Percentiles rank a stretch among this genome's conserved stretches.
Evolutionary conservation across 768 basidiomycete genomes (phyloP).

Genomic region (Strobilomyces echinocephalus): DNA sequence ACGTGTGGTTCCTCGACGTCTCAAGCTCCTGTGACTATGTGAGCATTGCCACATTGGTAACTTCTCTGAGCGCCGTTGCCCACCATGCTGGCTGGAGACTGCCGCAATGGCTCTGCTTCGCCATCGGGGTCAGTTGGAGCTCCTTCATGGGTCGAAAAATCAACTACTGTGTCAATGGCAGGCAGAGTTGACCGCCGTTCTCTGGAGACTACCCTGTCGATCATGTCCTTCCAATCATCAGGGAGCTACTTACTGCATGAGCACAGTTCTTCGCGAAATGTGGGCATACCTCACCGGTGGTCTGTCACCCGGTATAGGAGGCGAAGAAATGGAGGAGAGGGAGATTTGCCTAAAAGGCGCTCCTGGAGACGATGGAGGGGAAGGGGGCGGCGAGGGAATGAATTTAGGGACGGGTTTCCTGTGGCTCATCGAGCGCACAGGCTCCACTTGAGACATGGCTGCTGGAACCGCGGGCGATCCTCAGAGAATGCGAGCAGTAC

Average conservation of each 20-base stretch:
- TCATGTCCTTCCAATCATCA: constrained; percentile 34
- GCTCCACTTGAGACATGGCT: constrained; percentile 28
- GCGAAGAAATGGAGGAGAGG: constrained; percentile 22
- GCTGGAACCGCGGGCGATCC: constrained; percentile 3
- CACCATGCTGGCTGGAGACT: constrained; percentile 33
- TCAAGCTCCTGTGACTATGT: constrained; percentile 32
- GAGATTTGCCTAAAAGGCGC: constrained; percentile 32
- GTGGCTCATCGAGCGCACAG: constrained; percentile 48
- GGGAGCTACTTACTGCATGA: constrained; percentile 24
- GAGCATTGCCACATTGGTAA: constrained; percentile 22
- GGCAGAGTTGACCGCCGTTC: constrained; percentile 30
- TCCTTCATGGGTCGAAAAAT: constrained; percentile 24
- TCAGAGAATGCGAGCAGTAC: constrained; percentile 5
- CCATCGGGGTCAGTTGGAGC: constrained; percentile 22
- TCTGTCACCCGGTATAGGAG: constrained; percentile 20
- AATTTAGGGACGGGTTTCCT: constrained; percentile 68
- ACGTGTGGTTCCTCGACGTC: constrained; percentile 27
- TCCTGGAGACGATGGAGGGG: constrained; percentile 32
- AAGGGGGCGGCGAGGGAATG: constrained; percentile 58
- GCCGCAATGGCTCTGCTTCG: constrained; percentile 27
- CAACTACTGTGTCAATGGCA: constrained; percentile 31
- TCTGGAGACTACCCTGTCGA: constrained; percentile 30
- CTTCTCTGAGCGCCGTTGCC: constrained; percentile 26
- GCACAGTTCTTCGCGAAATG: not conserved
- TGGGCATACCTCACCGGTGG: constrained; percentile 27